A percentile compares a stretch with the other conserved stretches of the same genome.
Conservation (phyloP, 805 yeast genomes). For the Wickerhamomyces kurtzmanii region DNA sequence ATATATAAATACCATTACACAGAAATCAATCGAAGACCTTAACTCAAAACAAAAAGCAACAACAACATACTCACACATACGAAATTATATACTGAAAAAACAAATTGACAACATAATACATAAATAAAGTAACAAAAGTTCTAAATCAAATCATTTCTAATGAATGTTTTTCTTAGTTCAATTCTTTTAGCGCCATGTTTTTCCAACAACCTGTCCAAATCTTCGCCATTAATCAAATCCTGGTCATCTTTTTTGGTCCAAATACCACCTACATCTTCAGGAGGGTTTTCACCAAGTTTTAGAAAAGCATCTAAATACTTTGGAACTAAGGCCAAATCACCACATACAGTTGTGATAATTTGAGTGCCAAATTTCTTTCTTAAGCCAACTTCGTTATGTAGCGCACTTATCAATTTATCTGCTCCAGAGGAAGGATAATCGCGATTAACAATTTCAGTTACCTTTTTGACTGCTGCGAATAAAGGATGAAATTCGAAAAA, state of each 20-base stretch:
- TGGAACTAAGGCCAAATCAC: conserved; percentile 32
- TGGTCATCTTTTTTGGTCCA: conserved; percentile 36
- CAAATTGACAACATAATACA: too few species aligned
- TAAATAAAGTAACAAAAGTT: background rate
- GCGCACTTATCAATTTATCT: conserved; percentile 27
- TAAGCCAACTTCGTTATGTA: conserved; percentile 31
- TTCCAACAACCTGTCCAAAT: conserved; percentile 20
- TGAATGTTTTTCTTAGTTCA: conserved; percentile 29
- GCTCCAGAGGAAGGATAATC: conserved; percentile 31
- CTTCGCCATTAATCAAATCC: conserved; percentile 22
- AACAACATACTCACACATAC: too few species aligned
- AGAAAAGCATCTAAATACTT: conserved; percentile 29
- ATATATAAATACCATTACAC: too few species aligned
- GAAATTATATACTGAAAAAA: too few species aligned
- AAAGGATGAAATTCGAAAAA: conserved; percentile 24
- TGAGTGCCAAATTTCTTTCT: conserved; percentile 30
- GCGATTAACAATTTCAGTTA: conserved; percentile 28
- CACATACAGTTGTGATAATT: conserved; percentile 31
- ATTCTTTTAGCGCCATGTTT: conserved; percentile 31
- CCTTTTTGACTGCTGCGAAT: conserved; percentile 21
- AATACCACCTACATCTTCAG: conserved; percentile 30
- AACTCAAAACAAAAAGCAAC: too few species aligned
- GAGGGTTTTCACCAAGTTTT: conserved; percentile 30
- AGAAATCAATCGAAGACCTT: too few species aligned
- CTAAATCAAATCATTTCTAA: conserved; percentile 23